These are phyloP conservation scores for Suillus decipiens DNA, from an alignment of 768 basidiomycete genomes.

Conservation along the genomic window DNA sequence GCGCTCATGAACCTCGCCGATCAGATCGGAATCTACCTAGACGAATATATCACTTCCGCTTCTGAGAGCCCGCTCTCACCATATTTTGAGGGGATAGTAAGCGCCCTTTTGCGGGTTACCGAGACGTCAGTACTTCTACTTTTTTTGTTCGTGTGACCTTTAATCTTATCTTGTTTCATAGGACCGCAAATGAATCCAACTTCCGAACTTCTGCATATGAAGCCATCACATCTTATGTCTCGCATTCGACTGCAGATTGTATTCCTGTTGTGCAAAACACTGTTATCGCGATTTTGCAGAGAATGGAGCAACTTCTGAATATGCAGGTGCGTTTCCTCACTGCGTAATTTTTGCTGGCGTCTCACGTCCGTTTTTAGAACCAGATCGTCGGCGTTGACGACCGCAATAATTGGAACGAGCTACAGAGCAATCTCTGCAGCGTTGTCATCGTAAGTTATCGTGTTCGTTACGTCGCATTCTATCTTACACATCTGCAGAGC, in stretches of 20 bases:
- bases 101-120: conserved; percentile 81
- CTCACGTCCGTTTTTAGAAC: conserved; percentile 48
- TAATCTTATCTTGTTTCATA: conserved; percentile 31
- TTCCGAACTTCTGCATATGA: conserved; percentile 96
- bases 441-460: conserved; percentile 72
- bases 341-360: neutral
- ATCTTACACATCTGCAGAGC: conserved; percentile 47
- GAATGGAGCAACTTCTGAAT: conserved; percentile 85
- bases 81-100: conserved; percentile 86
- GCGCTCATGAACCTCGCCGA: conserved; percentile 94
- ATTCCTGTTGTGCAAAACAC: conserved; percentile 83
- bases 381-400: conserved; percentile 96
- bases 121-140: conserved; percentile 62
- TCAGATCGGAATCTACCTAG: conserved; percentile 76
- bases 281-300: conserved; percentile 74
- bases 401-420: conserved; percentile 97
- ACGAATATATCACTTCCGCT: conserved; percentile 52
- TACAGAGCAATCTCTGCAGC: conserved; percentile 93
- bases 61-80: conserved; percentile 70
- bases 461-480: conserved; percentile 1
- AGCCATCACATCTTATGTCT: conserved; percentile 86
- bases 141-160: conserved; percentile 1
- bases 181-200: conserved; percentile 85
- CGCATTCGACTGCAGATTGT: conserved; percentile 77
- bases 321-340: conserved; percentile 66